Evolutionary conservation across 805 yeast genomes (phyloP), one percentile per base, ranked within the genome.

Genomic region (Kluyveromyces lactis): DNA sequence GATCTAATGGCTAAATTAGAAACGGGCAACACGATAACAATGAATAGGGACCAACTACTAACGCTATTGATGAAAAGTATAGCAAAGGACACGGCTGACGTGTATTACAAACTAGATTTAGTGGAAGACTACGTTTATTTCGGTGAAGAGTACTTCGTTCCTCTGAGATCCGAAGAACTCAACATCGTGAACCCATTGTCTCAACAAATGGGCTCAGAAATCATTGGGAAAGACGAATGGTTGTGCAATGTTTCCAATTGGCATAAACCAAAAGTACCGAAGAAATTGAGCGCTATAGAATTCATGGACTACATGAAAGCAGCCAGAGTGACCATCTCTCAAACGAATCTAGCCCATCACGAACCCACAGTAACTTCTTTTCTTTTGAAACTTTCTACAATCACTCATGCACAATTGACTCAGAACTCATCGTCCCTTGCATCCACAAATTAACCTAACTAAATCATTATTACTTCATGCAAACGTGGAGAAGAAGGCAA

Each of bases 81-180:
- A 19, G 45, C 53, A 48, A 50, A 52, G 31, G 49, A 47, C 31
- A 45, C 49, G n/a, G 53, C 60, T 2, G 42, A 40, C 6, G 46
- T 50, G 4, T 56, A 43, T 40, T 58, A 52, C 44, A 56, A 55
- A 38, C 48, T 58, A 10, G 61, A 58, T 40, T 45, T 58, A 4
- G 51, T 49, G 3, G 38, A 37, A 12, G 61, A 55, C 36, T 36
- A 55, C 17, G 50, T 58, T 1, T 50, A 45, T 39, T 56, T 57
- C 33, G 62, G 62, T 3, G 50, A 46, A 16, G 53, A 51, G 23
- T 41, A 51, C 42, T 47, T 44, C 33, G 43, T 39, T 5, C 51
- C 48, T 21, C 39, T 53, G 26, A 16, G 37, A 7, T 34, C 37
- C 5, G 17, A 13, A 5, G 37, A 34, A 13, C 19, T 5, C 9